A percentile compares a stretch with the other conserved stretches of the same genome.
Conservation (phyloP, 352 stramenopile genomes). For the Phytophthora chlamydospora region DNA sequence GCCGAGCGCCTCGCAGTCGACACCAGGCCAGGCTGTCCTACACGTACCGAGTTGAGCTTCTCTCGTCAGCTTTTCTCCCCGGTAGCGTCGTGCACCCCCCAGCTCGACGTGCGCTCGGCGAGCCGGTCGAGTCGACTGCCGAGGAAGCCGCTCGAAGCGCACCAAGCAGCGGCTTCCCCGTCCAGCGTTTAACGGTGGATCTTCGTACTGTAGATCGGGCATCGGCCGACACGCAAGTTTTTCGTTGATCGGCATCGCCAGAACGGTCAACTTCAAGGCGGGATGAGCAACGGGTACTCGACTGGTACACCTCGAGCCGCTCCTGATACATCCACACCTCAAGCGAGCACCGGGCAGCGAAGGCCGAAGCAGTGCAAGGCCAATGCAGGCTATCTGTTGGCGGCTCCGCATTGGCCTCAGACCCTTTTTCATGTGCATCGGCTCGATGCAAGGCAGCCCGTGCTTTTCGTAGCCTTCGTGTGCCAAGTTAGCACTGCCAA, state of each 20-base stretch:
- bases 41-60: too few relatives aligned
- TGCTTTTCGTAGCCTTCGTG: neutral
- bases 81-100: neutral
- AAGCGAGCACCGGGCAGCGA: neutral
- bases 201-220: conserved; percentile 10
- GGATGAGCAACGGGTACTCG: conserved; percentile 7
- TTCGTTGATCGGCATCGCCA: conserved; percentile 20
- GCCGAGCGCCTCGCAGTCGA: neutral
- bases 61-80: too few relatives aligned
- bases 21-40: too few relatives aligned
- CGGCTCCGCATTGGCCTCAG: too few relatives aligned
- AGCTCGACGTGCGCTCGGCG: neutral
- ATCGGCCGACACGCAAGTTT: conserved; percentile 35
- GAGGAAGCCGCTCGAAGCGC: conserved; percentile 3
- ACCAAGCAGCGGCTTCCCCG: neutral
- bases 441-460: too few relatives aligned
- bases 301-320: too few relatives aligned
- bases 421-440: too few relatives aligned
- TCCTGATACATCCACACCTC: too few relatives aligned
- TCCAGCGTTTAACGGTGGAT: conserved; percentile 10
- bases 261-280: conserved; percentile 28
- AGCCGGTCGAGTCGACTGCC: neutral
- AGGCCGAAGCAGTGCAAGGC: neutral
- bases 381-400: neutral
- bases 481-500: too few relatives aligned